These are phyloP conservation scores for Gentiana macrophylla DNA, from an alignment of 257 asterid species.

Conservation along the genomic window DNA sequence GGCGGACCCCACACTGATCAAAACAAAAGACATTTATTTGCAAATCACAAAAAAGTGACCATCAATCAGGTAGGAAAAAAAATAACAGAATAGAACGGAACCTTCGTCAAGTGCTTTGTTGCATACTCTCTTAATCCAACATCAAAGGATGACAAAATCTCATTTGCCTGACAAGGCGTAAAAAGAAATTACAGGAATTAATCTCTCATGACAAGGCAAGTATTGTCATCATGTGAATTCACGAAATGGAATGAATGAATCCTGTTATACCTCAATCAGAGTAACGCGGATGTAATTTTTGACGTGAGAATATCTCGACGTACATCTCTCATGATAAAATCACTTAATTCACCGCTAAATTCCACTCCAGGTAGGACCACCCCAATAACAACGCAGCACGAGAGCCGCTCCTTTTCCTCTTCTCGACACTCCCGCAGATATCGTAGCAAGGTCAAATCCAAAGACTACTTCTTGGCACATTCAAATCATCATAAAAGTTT, in stretches of 20 bases:
- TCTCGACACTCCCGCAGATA: slow-evolving; percentile 56
- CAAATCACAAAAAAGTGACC: background rate
- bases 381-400: slow-evolving; percentile 91
- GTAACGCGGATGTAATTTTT: slow-evolving; percentile 83
- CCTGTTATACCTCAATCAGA: slow-evolving; percentile 71
- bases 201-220: background rate
- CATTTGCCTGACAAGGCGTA: slow-evolving; percentile 56
- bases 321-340: slow-evolving; percentile 81
- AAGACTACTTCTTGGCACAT: background rate
- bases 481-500: background rate
- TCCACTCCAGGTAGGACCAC: slow-evolving; percentile 98
- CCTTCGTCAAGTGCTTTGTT: slow-evolving; percentile 84
- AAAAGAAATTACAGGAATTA: background rate
- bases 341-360: slow-evolving; percentile 90
- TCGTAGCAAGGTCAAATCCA: background rate
- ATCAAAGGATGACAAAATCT: slow-evolving; percentile 83
- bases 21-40: background rate
- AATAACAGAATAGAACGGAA: slow-evolving; percentile 9
- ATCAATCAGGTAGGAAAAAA: too few species aligned
- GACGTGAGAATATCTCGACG: slow-evolving; percentile 67
- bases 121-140: slow-evolving; percentile 79
- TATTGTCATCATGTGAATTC: too few species aligned
- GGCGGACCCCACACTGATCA: slow-evolving; percentile 71
- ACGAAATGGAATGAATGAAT: background rate
- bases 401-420: slow-evolving; percentile 75